Evolutionary conservation across 192 early-diverging fungal species (phyloP).

Genomic region (Rhizophlyctis rosea): DNA sequence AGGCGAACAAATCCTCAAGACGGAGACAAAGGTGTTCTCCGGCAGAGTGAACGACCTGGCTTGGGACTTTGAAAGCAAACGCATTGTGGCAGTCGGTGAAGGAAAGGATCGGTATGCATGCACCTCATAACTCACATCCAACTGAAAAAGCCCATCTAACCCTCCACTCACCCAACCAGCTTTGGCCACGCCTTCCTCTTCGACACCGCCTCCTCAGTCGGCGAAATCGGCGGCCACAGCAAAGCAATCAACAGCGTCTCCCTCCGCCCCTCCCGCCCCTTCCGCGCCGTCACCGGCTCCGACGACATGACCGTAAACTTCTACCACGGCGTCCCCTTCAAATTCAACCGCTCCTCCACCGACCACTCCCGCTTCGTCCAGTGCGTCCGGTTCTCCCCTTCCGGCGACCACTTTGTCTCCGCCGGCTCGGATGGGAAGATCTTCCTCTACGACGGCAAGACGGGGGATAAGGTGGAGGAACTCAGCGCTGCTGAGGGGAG

Average conservation of each 20-base stretch:
- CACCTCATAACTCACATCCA: no score
- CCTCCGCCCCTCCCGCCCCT: conserved; percentile 85
- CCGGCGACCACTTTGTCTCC: conserved; percentile 77
- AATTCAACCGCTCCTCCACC: conserved; percentile 63
- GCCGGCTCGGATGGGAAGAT: conserved; percentile 85
- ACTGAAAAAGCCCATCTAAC: no score
- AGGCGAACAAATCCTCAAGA: conserved; percentile 76
- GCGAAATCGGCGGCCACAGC: conserved; percentile 87
- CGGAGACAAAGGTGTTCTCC: conserved; percentile 68
- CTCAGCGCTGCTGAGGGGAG: conserved; percentile 43
- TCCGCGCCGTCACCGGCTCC: conserved; percentile 86
- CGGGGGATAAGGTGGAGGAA: conserved; percentile 71
- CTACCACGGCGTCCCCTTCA: conserved; percentile 90
- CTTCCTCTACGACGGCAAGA: conserved; percentile 91
- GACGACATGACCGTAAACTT: conserved; percentile 90
- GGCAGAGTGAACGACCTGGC: conserved; percentile 83
- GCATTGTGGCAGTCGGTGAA: conserved; percentile 94
- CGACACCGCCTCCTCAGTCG: conserved; percentile 85
- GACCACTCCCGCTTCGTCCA: conserved; percentile 92
- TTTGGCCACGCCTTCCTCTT: conserved; percentile 88
- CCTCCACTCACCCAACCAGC: conserved; percentile 38
- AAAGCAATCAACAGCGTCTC: conserved; percentile 83
- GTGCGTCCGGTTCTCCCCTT: conserved; percentile 78
- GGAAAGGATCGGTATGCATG: conserved; percentile 71
- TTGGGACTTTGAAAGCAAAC: conserved; percentile 95